Evolutionary conservation across 2,329 filamentous ascomycete genomes (phyloP), one percentile per base, ranked within the genome.

Genomic region (Arthrobotrys conoides): DNA sequence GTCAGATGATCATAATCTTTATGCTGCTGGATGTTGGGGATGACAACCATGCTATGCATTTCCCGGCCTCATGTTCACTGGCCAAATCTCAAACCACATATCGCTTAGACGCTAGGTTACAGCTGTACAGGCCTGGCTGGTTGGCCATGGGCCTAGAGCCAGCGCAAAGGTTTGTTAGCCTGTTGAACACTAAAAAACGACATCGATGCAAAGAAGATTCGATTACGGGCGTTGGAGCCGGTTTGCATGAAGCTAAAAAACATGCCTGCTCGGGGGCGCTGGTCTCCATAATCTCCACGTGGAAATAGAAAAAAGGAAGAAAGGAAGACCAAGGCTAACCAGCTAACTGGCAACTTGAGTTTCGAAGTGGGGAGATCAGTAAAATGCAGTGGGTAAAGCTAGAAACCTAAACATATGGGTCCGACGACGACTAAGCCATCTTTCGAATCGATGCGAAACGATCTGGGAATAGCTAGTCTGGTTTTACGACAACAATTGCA

Each of bases 241-340:
- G 67, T 64, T 64, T 55, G 55, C 59, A 71, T 46, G 51, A 59
- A 63, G 53, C 66, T 71, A 66, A 71, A 77, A 64, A 61, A 69
- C 27, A 59, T 67, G 61, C 73, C 66, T 71, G 66, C 49, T 77
- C 59, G 36, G 48, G 49, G 61, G 24, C 49, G 41, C n/a, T 59
- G 72, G 55, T 71, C 66, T 66, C 61, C 73, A 67, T 77, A 71
- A 71, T 71, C 61, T 67, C 73, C 73, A 77, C 73, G 73, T 77
- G 73, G 73, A 46, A 69, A 30, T 27, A 63, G 53, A 49, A 59
- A 59, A 57, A 59, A 67, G 70, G 59, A 77, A 63, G n/a, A n/a
- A n/a, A n/a, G n/a, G n/a, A n/a, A n/a, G n/a, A n/a, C n/a, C n/a
- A n/a, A n/a, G 67, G 63, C 49, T 77, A 66, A 30, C 27, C 3